phyloP scores from a whole-genome alignment of 495 filamentous ascomycete species.

The Aspergillus saccharolyticus region DNA sequence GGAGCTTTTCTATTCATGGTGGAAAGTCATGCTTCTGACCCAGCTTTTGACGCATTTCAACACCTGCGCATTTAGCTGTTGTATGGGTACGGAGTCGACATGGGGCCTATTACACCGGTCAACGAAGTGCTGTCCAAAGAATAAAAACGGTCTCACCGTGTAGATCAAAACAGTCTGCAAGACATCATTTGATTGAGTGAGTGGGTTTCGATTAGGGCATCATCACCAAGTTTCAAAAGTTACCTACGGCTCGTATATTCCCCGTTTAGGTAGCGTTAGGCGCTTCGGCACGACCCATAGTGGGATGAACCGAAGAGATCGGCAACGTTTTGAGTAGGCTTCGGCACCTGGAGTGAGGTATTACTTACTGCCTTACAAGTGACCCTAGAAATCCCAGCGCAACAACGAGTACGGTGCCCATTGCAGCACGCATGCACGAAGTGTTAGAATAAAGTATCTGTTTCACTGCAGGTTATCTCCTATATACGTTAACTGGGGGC shows the following conservation, averaged over 20 bases:
- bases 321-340: not conserved
- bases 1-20: no score
- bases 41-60: no score
- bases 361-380: no score
- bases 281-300: slow-evolving; percentile 2
- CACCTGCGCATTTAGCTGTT: no score
- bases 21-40: no score
- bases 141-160: no score
- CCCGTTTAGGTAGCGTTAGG: slow-evolving; percentile 4
- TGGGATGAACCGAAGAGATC: not conserved
- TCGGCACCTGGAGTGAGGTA: not conserved
- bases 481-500: not conserved
- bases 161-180: not conserved
- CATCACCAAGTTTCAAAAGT: not conserved
- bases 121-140: no score
- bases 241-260: not conserved
- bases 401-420: not conserved
- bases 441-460: not conserved
- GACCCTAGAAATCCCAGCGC: not conserved
- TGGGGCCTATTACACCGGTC: no score
- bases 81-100: no score
- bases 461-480: not conserved
- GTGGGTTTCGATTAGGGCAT: not conserved
- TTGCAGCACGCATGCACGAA: not conserved
- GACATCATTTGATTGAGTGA: slow-evolving; percentile 3